These are phyloP conservation scores for Trichoderma pleuroti DNA, from an alignment of 2,329 filamentous ascomycete genomes.

Conservation along the genomic window DNA sequence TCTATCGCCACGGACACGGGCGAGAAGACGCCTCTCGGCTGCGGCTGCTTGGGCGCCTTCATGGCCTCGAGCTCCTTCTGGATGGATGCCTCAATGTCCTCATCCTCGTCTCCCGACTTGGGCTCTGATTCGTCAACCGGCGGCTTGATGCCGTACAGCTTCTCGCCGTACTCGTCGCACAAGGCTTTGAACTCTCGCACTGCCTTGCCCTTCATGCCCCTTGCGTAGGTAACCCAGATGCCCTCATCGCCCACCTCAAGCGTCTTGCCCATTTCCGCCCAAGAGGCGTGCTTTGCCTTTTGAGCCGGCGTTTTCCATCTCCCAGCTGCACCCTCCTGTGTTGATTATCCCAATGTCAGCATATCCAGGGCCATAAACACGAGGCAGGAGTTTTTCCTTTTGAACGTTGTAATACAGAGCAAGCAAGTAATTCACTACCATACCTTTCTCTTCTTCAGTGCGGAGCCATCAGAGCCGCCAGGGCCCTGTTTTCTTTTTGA, in stretches of 20 bases:
- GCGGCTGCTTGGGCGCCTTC: conserved; percentile 41
- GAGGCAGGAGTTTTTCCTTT: background rate
- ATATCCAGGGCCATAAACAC: background rate
- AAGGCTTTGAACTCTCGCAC: conserved; percentile 63
- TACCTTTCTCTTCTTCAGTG: conserved; percentile 43
- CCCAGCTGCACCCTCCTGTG: conserved; percentile 49
- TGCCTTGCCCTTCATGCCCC: conserved; percentile 67
- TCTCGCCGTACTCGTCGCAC: conserved; percentile 67
- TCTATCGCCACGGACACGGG: conserved; percentile 55
- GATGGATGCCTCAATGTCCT: conserved; percentile 52
- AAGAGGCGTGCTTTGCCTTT: conserved; percentile 44
- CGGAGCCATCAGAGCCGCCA: conserved; percentile 26
- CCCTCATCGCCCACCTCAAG: conserved; percentile 68
- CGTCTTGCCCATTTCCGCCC: conserved; percentile 40
- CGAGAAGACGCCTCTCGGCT: conserved; percentile 48
- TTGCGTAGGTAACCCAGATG: conserved; percentile 74
- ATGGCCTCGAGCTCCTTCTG: conserved; percentile 66
- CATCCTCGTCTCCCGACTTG: conserved; percentile 28
- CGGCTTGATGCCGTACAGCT: conserved; percentile 51
- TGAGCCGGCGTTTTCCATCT: conserved; percentile 62
- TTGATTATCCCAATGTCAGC: background rate
- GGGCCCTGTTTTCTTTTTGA: conserved; percentile 37
- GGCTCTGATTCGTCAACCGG: conserved; percentile 27
- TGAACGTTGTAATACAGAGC: background rate
- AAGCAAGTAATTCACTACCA: background rate